Conservation (phyloP, 2,329 filamentous ascomycete species). For the Dryadomyces quercivorus region DNA sequence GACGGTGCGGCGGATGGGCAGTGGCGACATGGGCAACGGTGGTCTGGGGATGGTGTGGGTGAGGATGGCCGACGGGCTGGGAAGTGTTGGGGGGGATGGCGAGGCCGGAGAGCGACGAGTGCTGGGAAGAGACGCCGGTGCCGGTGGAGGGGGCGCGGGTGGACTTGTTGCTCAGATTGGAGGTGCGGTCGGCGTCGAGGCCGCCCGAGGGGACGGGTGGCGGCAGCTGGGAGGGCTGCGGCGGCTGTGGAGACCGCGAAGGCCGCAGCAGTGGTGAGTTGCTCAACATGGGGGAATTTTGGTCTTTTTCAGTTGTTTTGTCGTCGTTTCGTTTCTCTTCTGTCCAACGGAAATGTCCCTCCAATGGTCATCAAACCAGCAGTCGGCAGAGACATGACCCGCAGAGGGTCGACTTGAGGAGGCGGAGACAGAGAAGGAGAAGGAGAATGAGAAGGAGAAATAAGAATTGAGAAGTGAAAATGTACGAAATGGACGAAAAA, state of each 20-base stretch:
- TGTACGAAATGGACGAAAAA: no score
- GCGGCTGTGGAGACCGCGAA: constrained; percentile 41
- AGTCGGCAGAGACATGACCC: neutral
- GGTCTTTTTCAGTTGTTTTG: neutral
- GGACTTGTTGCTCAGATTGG: constrained; percentile 46
- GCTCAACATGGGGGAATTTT: constrained; percentile 30
- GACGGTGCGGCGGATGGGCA: constrained; percentile 38
- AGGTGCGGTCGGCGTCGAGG: constrained; percentile 39
- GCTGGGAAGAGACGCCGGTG: constrained; percentile 43
- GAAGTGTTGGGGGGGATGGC: constrained; percentile 27
- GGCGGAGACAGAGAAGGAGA: no score
- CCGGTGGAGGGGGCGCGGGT: constrained; percentile 42
- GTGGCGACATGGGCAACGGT: constrained; percentile 17
- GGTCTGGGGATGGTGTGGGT: neutral
- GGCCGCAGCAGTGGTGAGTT: constrained; percentile 28
- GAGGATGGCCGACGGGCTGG: constrained; percentile 21
- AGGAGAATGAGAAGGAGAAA: no score
- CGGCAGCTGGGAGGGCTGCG: constrained; percentile 7
- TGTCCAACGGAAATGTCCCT: neutral
- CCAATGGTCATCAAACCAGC: neutral
- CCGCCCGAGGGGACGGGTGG: constrained; percentile 2
- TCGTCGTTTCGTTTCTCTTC: neutral
- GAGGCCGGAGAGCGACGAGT: constrained; percentile 43
- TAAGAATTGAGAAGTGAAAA: no score
- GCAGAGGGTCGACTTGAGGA: neutral